Percentiles rank a stretch among this genome's conserved stretches.
Evolutionary conservation across 495 filamentous ascomycete genomes (phyloP).

Genomic region (Xylaria acuta): DNA sequence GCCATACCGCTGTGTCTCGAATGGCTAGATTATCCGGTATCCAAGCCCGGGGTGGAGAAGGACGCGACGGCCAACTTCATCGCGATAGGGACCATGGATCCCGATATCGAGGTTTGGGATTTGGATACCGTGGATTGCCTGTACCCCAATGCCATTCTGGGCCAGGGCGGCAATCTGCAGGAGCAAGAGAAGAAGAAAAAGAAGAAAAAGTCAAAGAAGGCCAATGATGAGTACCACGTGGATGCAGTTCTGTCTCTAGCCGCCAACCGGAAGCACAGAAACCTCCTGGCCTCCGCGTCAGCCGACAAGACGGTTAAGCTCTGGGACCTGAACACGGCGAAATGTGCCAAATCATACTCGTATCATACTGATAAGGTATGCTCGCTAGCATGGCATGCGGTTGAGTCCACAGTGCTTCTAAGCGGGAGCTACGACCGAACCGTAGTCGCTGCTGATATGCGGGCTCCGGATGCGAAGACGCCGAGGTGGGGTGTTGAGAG

Average conservation of each 20-base stretch:
- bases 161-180: conserved; percentile 68
- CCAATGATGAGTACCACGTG: conserved; percentile 91
- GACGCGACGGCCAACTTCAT: conserved; percentile 81
- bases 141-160: conserved; percentile 96
- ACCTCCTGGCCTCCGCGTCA: conserved; percentile 93
- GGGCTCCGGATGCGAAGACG: conserved; percentile 77
- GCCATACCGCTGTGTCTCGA: conserved; percentile 94
- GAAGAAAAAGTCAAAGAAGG: conserved; percentile 84
- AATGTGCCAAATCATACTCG: conserved; percentile 92
- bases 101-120: conserved; percentile 99
- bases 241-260: conserved; percentile 91
- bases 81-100: conserved; percentile 95
- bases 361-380: conserved; percentile 96
- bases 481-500: conserved; percentile 91
- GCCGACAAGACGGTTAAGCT: conserved; percentile 97
- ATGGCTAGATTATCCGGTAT: conserved; percentile 90
- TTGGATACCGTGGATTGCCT: conserved; percentile 94
- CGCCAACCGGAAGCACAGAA: conserved; percentile 88
- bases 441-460: conserved; percentile 90
- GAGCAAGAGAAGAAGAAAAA: conserved; percentile 66
- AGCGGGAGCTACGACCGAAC: conserved; percentile 95
- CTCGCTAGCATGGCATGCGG: conserved; percentile 89
- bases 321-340: conserved; percentile 91
- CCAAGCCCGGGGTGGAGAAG: conserved; percentile 64
- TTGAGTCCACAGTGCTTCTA: conserved; percentile 83